Conservation (phyloP, 148 eudicot species). For the Amaranthus hypochondriacus region DNA sequence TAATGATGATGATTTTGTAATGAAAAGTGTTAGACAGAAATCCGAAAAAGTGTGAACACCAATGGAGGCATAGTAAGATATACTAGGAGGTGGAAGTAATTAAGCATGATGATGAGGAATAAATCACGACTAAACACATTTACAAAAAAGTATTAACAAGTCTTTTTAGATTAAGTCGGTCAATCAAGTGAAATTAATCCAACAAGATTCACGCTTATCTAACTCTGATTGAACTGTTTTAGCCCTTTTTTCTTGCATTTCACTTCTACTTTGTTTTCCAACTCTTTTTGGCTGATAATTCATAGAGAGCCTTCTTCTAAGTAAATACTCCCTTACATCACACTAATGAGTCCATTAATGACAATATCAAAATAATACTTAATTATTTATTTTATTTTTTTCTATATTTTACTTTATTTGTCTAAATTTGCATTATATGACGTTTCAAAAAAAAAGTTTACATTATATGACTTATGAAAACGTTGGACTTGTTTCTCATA, state of each 20-base stretch:
- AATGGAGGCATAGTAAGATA: conserved; percentile 7
- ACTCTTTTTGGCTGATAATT: background rate
- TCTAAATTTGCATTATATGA: no score
- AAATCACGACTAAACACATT: background rate
- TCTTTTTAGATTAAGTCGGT: background rate
- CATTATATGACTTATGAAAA: no score
- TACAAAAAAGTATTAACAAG: background rate
- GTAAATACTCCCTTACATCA: background rate
- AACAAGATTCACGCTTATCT: conserved; percentile 23
- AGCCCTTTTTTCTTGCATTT: conserved; percentile 13
- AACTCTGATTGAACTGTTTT: conserved; percentile 16
- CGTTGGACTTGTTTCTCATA: no score
- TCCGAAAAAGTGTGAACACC: conserved; percentile 6
- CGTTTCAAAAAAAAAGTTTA: no score
- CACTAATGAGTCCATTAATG: no score
- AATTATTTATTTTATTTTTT: background rate
- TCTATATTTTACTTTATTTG: background rate
- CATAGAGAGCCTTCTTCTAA: conserved; percentile 1
- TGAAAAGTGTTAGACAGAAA: background rate
- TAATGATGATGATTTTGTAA: background rate
- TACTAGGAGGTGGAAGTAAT: background rate
- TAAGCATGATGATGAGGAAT: background rate
- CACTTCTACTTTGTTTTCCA: conserved; percentile 6
- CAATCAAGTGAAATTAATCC: conserved; percentile 15
- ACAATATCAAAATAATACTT: no score